Base-by-base conservation (phyloP, 2,329 filamentous ascomycete genomes). In the Ascochyta rabiei region DNA sequence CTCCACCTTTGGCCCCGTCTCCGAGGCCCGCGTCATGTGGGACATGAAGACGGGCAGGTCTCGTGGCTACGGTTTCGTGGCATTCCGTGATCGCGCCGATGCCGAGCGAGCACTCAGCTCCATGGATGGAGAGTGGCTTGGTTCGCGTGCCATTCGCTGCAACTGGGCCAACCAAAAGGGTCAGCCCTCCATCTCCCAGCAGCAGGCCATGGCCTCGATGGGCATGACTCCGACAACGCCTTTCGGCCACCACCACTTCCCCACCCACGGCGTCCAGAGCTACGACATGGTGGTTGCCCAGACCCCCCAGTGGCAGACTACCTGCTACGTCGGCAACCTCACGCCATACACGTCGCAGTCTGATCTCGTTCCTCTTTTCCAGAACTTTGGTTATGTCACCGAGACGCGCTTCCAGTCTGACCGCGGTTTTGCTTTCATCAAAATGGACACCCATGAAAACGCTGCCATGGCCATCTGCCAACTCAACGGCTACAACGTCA, bases 131-230 rank as follows among this genome's bases (percentile, higher is more conserved):
- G 95, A 99, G 80, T 99, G 95, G 95, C 88, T 99, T 46, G 95
- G 95, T 49, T 98, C 95, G 68, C 90, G 95, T 62, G 95, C 95
- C 35, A 99, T 99, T 73, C 93, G 95, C 67, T 98, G 93, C 85
- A 99, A 99, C 82, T 99, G 95, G 95, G 95, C 95, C 57, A 99
- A 99, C 81, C 95, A 99, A 75, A 99, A 99, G 82, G 95, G 95
- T n/a, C 95, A 99, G 73, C 95, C 95, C 52, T 98, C 95, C 2
- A 97, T 98, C 76, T 92, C 93, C 43, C 93, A 99, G 80, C 95
- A 98, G 79, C 91, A 96, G 77, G 91, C 92, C 33, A 95, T 99
- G 91, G 89, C 89, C 59, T 89, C 92, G 55, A 96, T 98, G 91
- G 95, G 95, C 73, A 93, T 99, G 89, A 96, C 93, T 23, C 95